Evolutionary conservation across 2,329 filamentous ascomycete genomes (phyloP).

Genomic region (Bipolaris cookei): DNA sequence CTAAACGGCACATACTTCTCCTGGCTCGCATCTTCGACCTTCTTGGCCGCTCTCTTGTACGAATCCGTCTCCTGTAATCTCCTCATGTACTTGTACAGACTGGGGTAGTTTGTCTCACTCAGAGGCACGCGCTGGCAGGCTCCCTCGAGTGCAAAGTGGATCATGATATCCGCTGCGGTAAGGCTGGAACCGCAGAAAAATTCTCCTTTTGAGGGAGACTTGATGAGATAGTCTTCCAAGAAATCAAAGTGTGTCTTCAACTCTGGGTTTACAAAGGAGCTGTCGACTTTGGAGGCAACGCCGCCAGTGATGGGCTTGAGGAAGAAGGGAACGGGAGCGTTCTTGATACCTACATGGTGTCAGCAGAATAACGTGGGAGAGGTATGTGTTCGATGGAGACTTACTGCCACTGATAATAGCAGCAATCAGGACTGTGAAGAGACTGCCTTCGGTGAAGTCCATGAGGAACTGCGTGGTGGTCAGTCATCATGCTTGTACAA

Average conservation of each 20-base stretch:
- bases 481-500: background rate
- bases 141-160: constrained; percentile 60
- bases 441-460: constrained; percentile 83
- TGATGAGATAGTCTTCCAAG: constrained; percentile 58
- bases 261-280: constrained; percentile 55
- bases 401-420: constrained; percentile 62
- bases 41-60: constrained; percentile 57
- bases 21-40: constrained; percentile 54
- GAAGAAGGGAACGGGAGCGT: constrained; percentile 69
- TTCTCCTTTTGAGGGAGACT: constrained; percentile 56
- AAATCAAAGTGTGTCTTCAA: constrained; percentile 58
- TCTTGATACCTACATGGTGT: constrained; percentile 46
- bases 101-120: constrained; percentile 55
- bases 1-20: constrained; percentile 46
- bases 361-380: constrained; percentile 4
- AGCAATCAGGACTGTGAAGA: constrained; percentile 75
- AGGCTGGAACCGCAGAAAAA: constrained; percentile 59
- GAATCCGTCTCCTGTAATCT: constrained; percentile 53
- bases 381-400: background rate
- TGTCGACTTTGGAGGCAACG: constrained; percentile 59
- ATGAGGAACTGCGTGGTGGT: constrained; percentile 57
- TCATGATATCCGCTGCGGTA: constrained; percentile 60
- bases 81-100: constrained; percentile 55
- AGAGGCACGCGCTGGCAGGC: constrained; percentile 47
- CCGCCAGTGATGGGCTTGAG: constrained; percentile 66